Evolutionary conservation across 305 asterid species (phyloP).

Genomic region (Fraxinus albicans): DNA sequence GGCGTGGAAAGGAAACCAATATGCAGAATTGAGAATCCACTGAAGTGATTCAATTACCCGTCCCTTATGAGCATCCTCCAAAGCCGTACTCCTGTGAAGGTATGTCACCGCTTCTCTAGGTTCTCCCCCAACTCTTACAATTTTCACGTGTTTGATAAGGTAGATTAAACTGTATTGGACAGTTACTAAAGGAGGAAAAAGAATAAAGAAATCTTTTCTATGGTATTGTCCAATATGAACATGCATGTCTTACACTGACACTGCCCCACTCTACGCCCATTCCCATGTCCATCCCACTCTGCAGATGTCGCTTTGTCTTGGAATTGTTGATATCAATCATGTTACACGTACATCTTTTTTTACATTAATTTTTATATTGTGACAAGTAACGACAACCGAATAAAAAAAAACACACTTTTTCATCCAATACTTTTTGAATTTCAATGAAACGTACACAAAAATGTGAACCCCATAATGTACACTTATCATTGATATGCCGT

Average conservation of each 20-base stretch:
- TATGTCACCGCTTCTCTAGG: constrained; percentile 17
- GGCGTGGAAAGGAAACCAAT: constrained; percentile 49
- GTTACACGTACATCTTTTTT: too few relatives aligned
- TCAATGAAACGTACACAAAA: too few relatives aligned
- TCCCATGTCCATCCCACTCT: not conserved
- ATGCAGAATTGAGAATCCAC: constrained; percentile 24
- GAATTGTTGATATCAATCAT: constrained; percentile 44
- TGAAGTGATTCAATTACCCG: constrained; percentile 62
- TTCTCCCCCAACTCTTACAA: not conserved
- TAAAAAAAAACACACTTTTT: too few relatives aligned
- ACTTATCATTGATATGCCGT: not conserved
- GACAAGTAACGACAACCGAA: too few relatives aligned
- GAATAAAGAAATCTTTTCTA: too few relatives aligned
- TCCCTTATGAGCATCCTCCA: constrained; percentile 87
- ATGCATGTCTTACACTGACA: not conserved
- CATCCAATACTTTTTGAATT: too few relatives aligned
- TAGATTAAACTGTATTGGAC: not conserved
- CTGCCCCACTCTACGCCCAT: not conserved
- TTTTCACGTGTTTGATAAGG: not conserved
- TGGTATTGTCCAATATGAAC: too few relatives aligned
- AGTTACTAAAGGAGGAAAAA: not conserved
- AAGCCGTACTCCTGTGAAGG: constrained; percentile 67
- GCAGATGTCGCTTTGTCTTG: constrained; percentile 94
- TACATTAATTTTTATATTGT: too few relatives aligned
- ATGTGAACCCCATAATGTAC: too few relatives aligned